Percentiles rank a stretch among this genome's conserved stretches.
Conservation (phyloP, 2,329 filamentous ascomycete species). For the Neurospora sp. region DNA sequence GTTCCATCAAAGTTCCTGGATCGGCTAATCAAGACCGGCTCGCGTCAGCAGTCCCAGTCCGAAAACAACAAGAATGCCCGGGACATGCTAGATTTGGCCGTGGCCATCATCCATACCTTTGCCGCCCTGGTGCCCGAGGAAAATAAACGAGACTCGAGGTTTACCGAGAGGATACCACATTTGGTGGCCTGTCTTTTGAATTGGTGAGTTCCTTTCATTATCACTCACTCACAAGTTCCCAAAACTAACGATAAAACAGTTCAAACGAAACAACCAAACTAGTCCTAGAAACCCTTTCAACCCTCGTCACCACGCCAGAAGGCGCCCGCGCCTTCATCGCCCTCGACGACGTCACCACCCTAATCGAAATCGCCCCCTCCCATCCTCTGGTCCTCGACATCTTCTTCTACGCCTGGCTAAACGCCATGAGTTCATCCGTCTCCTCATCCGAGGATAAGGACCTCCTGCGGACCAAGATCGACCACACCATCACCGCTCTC, state of each 20-base stretch:
- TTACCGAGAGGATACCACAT: conserved; percentile 42
- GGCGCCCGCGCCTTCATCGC: conserved; percentile 39
- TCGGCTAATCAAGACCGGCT: conserved; percentile 47
- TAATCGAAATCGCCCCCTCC: conserved; percentile 47
- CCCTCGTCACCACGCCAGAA: conserved; percentile 40
- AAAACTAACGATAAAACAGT: conserved; percentile 23
- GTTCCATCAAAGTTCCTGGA: conserved; percentile 55
- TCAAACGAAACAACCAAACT: conserved; percentile 40
- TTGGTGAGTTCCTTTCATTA: conserved; percentile 31
- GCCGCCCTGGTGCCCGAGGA: conserved; percentile 43
- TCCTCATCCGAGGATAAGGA: conserved; percentile 21
- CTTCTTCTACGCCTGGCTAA: conserved; percentile 47
- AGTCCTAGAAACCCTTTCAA: conserved; percentile 47
- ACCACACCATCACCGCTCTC: conserved; percentile 36
- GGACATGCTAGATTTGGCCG: conserved; percentile 53
- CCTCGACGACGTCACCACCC: conserved; percentile 40
- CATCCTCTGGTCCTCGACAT: conserved; percentile 45
- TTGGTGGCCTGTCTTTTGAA: conserved; percentile 43
- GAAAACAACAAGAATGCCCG: conserved; percentile 33
- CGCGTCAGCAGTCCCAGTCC: conserved; percentile 13
- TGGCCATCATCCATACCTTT: conserved; percentile 55
- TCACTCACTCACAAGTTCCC: neutral
- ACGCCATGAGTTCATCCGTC: conserved; percentile 23
- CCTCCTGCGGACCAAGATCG: conserved; percentile 31
- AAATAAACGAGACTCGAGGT: conserved; percentile 31